Base-by-base conservation (phyloP, 345 rosid genomes). In the Populus pruinosa region DNA sequence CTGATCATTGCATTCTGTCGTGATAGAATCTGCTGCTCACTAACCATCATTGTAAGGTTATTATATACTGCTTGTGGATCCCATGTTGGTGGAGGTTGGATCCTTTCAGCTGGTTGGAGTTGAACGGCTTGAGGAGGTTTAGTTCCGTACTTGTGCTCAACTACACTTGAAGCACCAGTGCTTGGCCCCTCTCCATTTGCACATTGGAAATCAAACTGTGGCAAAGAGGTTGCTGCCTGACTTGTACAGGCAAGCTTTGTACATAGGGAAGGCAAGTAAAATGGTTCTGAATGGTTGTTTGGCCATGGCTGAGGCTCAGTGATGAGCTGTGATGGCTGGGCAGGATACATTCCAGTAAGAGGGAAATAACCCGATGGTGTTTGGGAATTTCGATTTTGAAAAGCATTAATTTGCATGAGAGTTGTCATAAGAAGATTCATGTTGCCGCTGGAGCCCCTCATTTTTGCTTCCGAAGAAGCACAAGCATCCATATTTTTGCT, bases 341-440 rank as follows among this genome's bases (percentile, higher is more conserved):
- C 20, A 29, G 53, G 5, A 23, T 33, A 11, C 59, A 80, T 68
- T 27, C 75, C 75, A 9, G 67, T 36, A 20, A 49, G 33, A 43
- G 83, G 80, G 61, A n/a, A 81, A 35, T 77, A 62, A 39, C 80
- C 77, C 44, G 80, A 47, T 38, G 78, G 67, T 59, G 74, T 21
- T 12, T 6, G 17, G 4, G 43, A 17, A 38, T n/a, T n/a, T 36
- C 49, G 25, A 11, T 69, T 75, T 74, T 82, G 82, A 20, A 73
- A 25, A 27, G 71, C 69, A 31, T 66, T 43, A 14, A 63, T 43
- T 59, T 75, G 70, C 61, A 23, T 39, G 16, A 82, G 29, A 25
- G 65, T 71, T 56, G 79, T 73, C 14, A 78, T 21, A 27, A 82
- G 56, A 56, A 74, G 77, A 72, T 78, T 79, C 66, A 47, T 13